These are phyloP conservation scores for Diaporthe eres DNA, from an alignment of 2,329 filamentous ascomycete species.

Conservation along the genomic window DNA sequence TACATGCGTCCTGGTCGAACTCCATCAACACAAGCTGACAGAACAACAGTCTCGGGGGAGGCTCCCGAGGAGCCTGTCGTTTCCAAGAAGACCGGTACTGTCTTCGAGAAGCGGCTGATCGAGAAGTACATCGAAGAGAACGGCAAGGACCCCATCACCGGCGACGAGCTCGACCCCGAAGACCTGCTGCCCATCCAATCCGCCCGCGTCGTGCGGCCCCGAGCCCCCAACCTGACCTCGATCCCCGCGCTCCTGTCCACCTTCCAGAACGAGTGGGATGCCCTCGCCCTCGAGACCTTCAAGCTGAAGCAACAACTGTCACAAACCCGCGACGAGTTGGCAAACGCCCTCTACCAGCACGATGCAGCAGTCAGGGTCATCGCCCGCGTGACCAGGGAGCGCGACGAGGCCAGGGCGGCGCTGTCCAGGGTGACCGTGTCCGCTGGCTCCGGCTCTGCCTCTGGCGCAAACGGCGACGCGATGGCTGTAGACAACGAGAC, in stretches of 20 bases:
- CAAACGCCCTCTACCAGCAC: constrained; percentile 94
- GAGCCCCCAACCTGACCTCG: constrained; percentile 93
- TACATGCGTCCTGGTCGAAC: background rate
- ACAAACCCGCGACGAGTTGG: constrained; percentile 93
- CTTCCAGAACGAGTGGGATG: constrained; percentile 99
- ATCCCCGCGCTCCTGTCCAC: constrained; percentile 94
- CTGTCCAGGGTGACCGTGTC: constrained; percentile 86
- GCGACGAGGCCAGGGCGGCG: constrained; percentile 92
- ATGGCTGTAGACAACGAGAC: constrained; percentile 93
- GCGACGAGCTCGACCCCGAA: constrained; percentile 84
- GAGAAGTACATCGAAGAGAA: constrained; percentile 95
- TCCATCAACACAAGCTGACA: constrained; percentile 8
- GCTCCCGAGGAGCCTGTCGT: constrained; percentile 94
- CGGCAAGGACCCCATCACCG: constrained; percentile 91
- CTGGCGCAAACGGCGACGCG: constrained; percentile 76
- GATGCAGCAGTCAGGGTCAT: constrained; percentile 98
- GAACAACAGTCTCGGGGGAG: constrained; percentile 87
- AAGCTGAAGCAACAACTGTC: constrained; percentile 90
- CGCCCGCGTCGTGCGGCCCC: constrained; percentile 85
- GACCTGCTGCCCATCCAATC: constrained; percentile 92
- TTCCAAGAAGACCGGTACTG: constrained; percentile 91
- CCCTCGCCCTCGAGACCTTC: constrained; percentile 90
- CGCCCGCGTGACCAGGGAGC: constrained; percentile 88
- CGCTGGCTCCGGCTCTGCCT: constrained; percentile 57
- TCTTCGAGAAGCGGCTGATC: constrained; percentile 96